phyloP scores from a whole-genome alignment of 345 rosid species.

The Hibiscus mutabilis region DNA sequence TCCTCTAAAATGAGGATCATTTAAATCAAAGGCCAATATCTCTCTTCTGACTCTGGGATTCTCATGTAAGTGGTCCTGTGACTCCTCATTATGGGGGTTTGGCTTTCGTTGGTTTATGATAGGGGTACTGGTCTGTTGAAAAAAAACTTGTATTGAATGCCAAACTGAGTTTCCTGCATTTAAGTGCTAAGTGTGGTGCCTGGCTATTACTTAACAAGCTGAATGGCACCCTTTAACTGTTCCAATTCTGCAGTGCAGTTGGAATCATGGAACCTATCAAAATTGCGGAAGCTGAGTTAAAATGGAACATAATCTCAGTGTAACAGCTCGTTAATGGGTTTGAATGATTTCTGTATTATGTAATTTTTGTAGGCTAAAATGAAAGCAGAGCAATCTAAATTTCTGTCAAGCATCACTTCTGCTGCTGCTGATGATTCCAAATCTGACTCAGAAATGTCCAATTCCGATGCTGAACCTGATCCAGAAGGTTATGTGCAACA shows the following conservation, averaged over 20 bases:
- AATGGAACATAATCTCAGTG: slow-evolving; percentile 1
- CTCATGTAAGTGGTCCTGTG: neutral
- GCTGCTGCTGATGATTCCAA: slow-evolving; percentile 34
- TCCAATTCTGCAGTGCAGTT: neutral
- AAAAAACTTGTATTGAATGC: neutral
- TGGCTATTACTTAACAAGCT: neutral
- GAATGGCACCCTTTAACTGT: neutral
- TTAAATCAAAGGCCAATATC: neutral
- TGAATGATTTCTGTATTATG: slow-evolving; percentile 15
- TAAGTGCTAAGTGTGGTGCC: neutral
- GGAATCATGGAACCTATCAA: neutral
- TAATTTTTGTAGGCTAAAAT: slow-evolving; percentile 74
- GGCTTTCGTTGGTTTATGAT: neutral
- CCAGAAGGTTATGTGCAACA: slow-evolving; percentile 39
- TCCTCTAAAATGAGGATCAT: slow-evolving; percentile 1
- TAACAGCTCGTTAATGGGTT: slow-evolving; percentile 5
- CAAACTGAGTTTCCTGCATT: neutral
- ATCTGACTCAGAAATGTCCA: slow-evolving; percentile 38
- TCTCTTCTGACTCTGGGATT: neutral
- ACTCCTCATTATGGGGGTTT: neutral
- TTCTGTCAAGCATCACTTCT: slow-evolving; percentile 58
- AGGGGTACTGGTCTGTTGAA: neutral
- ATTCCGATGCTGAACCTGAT: slow-evolving; percentile 33
- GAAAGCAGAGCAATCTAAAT: slow-evolving; percentile 93
- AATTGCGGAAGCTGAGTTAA: neutral